Evolutionary conservation across 495 filamentous ascomycete species (phyloP).

Genomic region (Aspergillus olivimuriae): DNA sequence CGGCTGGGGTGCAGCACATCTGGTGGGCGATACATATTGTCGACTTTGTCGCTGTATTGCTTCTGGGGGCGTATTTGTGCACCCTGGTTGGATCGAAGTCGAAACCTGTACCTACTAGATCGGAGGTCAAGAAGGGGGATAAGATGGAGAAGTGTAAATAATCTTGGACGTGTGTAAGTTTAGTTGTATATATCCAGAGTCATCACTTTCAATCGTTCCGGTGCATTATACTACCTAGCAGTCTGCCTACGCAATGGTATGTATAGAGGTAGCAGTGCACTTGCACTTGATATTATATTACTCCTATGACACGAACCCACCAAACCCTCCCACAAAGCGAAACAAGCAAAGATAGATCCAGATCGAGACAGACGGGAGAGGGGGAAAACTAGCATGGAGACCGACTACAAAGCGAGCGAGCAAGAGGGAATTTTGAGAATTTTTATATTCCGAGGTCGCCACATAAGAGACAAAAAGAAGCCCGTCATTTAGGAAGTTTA

Average conservation of each 20-base stretch:
- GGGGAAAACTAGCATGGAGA: no score
- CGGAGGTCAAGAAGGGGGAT: neutral
- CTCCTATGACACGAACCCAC: no score
- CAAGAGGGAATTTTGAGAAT: neutral
- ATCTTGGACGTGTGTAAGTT: neutral
- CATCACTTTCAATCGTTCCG: no score
- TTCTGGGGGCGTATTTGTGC: slow-evolving; percentile 12
- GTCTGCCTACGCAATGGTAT: no score
- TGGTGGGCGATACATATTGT: slow-evolving; percentile 89
- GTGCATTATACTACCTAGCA: no score
- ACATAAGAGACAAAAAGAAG: slow-evolving; percentile 8
- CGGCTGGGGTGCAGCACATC: slow-evolving; percentile 76
- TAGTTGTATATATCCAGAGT: slow-evolving; percentile 1
- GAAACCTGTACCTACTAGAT: no score
- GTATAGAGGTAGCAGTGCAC: no score
- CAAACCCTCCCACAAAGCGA: no score
- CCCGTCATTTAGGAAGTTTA: slow-evolving; percentile 4
- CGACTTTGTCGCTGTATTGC: slow-evolving; percentile 48
- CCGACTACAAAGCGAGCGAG: neutral
- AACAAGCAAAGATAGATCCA: no score
- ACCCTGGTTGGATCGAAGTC: no score
- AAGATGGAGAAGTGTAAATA: neutral
- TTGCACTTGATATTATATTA: no score
- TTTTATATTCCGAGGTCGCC: slow-evolving; percentile 9
- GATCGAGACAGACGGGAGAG: no score